These are phyloP conservation scores for Cenchrus purpureus DNA, from an alignment of 176 grass and related monocot genomes.

Conservation along the genomic window DNA sequence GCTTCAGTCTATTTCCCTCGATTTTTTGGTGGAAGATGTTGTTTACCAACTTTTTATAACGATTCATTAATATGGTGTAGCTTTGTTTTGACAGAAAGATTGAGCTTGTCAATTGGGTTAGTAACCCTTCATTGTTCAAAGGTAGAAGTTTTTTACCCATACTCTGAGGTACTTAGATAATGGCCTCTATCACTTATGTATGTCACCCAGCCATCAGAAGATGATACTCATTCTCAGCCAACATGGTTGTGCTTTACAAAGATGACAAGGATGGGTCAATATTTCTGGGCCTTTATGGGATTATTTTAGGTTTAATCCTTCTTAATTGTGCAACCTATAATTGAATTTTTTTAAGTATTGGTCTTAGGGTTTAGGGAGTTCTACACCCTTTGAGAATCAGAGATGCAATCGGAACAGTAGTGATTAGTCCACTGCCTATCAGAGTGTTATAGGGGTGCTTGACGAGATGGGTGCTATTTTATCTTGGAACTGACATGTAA, in stretches of 20 bases:
- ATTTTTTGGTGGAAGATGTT: not conserved
- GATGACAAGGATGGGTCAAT: not conserved
- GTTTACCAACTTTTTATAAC: slow-evolving; percentile 28
- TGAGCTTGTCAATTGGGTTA: not conserved
- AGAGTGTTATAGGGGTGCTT: not conserved
- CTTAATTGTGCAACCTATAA: not conserved
- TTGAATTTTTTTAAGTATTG: not conserved
- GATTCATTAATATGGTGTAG: not conserved
- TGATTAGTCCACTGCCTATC: not conserved
- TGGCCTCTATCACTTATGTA: not conserved
- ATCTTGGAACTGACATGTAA: not conserved
- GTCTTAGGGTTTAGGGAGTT: slow-evolving; percentile 12
- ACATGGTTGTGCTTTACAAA: not conserved
- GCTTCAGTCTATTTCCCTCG: not conserved
- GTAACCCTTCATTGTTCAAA: not conserved
- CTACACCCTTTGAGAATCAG: not conserved
- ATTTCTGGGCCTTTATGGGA: not conserved
- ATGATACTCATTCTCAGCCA: not conserved
- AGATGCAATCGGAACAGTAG: not conserved
- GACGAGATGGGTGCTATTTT: not conserved
- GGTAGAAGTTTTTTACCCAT: not conserved
- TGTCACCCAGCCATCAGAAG: not conserved
- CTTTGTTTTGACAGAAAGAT: not conserved
- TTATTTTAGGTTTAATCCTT: not conserved
- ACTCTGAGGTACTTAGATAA: not conserved